A percentile compares a stretch with the other conserved stretches of the same genome.
Conservation (phyloP, 2,329 filamentous ascomycete species). For the Calonectria hongkongensis region DNA sequence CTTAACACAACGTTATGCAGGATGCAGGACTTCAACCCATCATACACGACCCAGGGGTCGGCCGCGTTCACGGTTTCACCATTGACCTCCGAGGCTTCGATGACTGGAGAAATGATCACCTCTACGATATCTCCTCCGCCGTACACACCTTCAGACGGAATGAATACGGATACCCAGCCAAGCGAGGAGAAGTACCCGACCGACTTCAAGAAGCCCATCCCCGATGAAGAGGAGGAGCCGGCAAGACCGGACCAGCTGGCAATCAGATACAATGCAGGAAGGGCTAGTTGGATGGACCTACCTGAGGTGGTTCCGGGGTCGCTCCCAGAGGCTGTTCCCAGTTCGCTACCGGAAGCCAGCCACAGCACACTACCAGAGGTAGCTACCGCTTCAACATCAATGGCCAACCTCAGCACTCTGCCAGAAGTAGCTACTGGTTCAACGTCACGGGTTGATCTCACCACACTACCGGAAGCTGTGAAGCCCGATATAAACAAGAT, state of each 20-base stretch:
- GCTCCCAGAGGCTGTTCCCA: not conserved
- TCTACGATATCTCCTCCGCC: slow-evolving; percentile 31
- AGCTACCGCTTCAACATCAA: slow-evolving; percentile 1
- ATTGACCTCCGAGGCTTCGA: slow-evolving; percentile 1
- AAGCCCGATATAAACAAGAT: not conserved
- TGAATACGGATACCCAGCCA: not conserved
- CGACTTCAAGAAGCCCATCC: not conserved
- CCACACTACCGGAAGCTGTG: not conserved
- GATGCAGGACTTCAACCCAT: slow-evolving; percentile 28
- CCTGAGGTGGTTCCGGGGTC: slow-evolving; percentile 29
- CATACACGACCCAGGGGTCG: not conserved
- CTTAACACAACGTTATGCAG: not conserved
- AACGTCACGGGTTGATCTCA: not conserved
- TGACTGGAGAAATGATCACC: slow-evolving; percentile 4
- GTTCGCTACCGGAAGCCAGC: not conserved
- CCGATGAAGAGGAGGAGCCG: not conserved
- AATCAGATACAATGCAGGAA: not conserved
- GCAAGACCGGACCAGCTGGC: not conserved
- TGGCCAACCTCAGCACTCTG: not conserved
- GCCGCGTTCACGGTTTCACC: slow-evolving; percentile 29
- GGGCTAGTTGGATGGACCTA: slow-evolving; percentile 6
- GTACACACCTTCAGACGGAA: slow-evolving; percentile 20
- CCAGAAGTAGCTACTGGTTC: slow-evolving; percentile 7
- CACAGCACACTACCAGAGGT: slow-evolving; percentile 20
- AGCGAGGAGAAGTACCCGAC: slow-evolving; percentile 8